A percentile compares a stretch with the other conserved stretches of the same genome.
Evolutionary conservation across 176 grass and related monocot species (phyloP).

Genomic region (Raddia distichophylla): DNA sequence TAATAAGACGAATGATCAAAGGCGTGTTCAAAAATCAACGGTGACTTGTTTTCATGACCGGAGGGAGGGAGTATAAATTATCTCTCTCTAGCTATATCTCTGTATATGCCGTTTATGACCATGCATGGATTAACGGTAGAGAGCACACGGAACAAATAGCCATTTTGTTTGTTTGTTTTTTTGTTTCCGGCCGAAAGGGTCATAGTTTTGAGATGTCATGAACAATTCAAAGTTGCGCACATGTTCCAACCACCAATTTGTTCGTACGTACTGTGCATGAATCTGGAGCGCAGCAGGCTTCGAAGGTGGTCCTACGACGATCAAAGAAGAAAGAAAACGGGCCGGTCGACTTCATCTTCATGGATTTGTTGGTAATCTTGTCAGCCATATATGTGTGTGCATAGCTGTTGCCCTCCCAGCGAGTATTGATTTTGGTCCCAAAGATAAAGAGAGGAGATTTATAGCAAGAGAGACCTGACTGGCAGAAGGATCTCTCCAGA

Average conservation of each 20-base stretch:
- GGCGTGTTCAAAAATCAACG: too few relatives aligned
- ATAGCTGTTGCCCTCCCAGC: not conserved
- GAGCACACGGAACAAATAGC: not conserved
- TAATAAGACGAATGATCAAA: too few relatives aligned
- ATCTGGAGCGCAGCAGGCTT: constrained; percentile 24
- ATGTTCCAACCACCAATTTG: not conserved
- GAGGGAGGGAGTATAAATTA: too few relatives aligned
- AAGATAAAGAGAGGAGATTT: constrained; percentile 9
- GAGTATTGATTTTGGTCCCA: constrained; percentile 41
- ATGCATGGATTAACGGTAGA: not conserved
- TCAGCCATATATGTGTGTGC: not conserved
- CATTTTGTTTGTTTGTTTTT: not conserved
- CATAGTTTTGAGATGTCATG: not conserved
- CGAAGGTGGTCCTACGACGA: not conserved
- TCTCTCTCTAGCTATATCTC: too few relatives aligned
- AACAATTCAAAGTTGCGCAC: not conserved
- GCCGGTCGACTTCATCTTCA: constrained; percentile 11
- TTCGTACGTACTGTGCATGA: not conserved
- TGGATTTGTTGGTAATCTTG: constrained; percentile 43
- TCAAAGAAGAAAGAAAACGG: constrained; percentile 2
- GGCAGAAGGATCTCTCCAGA: constrained; percentile 33
- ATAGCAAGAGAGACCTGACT: constrained; percentile 18
- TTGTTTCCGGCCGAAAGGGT: not conserved
- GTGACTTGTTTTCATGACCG: too few relatives aligned
- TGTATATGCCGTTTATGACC: too few relatives aligned